Percentiles rank a stretch among this genome's conserved stretches.
Evolutionary conservation across 2,329 filamentous ascomycete species (phyloP).

Genomic region (Diplocarpon mali): DNA sequence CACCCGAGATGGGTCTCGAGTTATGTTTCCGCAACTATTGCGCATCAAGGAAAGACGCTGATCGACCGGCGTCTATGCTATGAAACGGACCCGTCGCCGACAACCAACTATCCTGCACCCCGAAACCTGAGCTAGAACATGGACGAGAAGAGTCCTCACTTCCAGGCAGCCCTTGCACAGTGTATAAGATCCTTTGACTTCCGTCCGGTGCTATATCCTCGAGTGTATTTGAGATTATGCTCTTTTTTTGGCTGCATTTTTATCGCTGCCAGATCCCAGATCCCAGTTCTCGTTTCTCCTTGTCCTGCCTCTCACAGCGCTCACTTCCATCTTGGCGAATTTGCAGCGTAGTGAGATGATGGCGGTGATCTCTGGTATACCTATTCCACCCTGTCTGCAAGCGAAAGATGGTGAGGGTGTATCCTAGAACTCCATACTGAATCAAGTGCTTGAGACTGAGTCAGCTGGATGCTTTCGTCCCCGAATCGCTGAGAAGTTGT

Average conservation of each 20-base stretch:
- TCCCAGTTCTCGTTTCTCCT: conserved; percentile 37
- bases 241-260: conserved; percentile 36
- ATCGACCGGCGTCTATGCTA: neutral
- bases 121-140: conserved; percentile 32
- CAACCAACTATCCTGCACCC: neutral
- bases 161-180: neutral
- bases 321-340: conserved; percentile 29
- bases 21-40: too few species aligned
- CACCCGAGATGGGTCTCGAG: too few species aligned
- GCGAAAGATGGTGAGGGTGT: too few species aligned
- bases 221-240: conserved; percentile 32
- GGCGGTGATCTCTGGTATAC: conserved; percentile 9
- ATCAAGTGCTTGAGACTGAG: too few species aligned
- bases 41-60: too few species aligned
- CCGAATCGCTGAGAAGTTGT: too few species aligned
- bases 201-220: neutral
- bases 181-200: neutral
- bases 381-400: neutral
- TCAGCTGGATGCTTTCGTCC: too few species aligned
- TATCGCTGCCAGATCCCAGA: conserved; percentile 38
- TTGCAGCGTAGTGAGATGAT: conserved; percentile 32
- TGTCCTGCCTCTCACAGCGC: conserved; percentile 19
- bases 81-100: conserved; percentile 1
- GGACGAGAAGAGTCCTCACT: neutral
- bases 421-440: too few species aligned